phyloP scores from a whole-genome alignment of 345 rosid genomes.

The Boechera divaricarpa region DNA sequence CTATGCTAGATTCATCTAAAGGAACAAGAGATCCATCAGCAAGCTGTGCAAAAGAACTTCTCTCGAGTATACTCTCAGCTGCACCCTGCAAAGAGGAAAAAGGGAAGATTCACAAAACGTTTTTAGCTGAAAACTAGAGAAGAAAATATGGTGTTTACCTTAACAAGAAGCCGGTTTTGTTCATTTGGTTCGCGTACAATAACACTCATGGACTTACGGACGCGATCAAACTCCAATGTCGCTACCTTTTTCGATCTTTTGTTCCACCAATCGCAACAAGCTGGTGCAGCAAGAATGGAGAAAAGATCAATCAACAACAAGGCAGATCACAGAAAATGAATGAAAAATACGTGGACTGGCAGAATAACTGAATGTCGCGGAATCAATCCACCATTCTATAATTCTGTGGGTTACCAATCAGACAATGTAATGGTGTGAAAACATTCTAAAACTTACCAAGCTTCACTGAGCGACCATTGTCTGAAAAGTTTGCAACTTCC shows the following conservation, averaged over 20 bases:
- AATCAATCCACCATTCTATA: not conserved
- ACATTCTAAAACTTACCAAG: slow-evolving; percentile 54
- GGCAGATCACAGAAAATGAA: not conserved
- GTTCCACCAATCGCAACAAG: slow-evolving; percentile 84
- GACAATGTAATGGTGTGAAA: slow-evolving; percentile 7
- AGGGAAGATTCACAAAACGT: not conserved
- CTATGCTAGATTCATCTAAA: slow-evolving; percentile 75
- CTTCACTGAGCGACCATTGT: slow-evolving; percentile 64
- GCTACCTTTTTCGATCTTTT: slow-evolving; percentile 74
- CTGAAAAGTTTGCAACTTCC: slow-evolving; percentile 63
- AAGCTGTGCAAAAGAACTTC: slow-evolving; percentile 77
- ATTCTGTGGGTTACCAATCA: not conserved
- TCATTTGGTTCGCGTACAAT: slow-evolving; percentile 74
- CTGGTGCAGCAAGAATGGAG: slow-evolving; percentile 43
- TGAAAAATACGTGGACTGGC: not conserved
- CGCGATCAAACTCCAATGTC: slow-evolving; percentile 87
- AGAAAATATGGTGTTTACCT: slow-evolving; percentile 53
- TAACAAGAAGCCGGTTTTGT: slow-evolving; percentile 74
- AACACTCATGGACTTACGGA: slow-evolving; percentile 89
- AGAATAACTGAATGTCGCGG: not conserved
- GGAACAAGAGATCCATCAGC: slow-evolving; percentile 82
- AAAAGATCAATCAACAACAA: slow-evolving; percentile 4
- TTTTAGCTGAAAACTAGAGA: not conserved
- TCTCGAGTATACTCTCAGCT: slow-evolving; percentile 83
- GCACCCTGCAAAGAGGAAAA: slow-evolving; percentile 66